Percentiles rank a stretch among this genome's conserved stretches.
Evolutionary conservation across 2,329 filamentous ascomycete genomes (phyloP).

Genomic region (Microcyclosporella mali): DNA sequence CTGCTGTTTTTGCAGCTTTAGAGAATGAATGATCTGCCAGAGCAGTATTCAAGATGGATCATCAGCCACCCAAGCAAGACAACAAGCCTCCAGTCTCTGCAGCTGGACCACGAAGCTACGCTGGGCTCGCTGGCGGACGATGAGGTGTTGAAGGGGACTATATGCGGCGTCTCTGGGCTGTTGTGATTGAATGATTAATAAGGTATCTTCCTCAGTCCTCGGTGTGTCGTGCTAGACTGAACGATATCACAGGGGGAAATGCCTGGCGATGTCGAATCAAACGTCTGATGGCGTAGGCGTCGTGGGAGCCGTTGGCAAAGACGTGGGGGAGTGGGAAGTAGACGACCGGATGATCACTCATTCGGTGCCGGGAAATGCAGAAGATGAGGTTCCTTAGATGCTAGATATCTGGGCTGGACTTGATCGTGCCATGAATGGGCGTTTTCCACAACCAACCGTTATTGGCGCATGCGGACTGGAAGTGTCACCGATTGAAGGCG

Average conservation of each 20-base stretch:
- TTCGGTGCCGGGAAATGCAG: conserved; percentile 5
- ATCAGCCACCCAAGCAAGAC: conserved; percentile 10
- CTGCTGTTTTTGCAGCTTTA: too few species aligned
- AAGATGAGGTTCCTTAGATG: conserved; percentile 9
- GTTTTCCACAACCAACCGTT: conserved; percentile 58
- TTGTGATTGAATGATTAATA: conserved; percentile 39
- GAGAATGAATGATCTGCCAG: neutral
- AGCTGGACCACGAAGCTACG: conserved; percentile 14
- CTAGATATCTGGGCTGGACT: conserved; percentile 10
- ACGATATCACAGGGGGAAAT: neutral
- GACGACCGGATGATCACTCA: conserved; percentile 48
- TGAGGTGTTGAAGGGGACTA: conserved; percentile 22
- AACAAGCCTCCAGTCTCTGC: conserved; percentile 11
- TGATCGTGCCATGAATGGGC: conserved; percentile 42
- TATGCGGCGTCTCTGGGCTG: conserved; percentile 40
- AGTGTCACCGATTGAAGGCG: conserved; percentile 26
- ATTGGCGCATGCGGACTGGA: conserved; percentile 27
- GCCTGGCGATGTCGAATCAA: conserved; percentile 7
- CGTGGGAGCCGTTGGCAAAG: conserved; percentile 49
- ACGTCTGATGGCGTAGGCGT: conserved; percentile 28
- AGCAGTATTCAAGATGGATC: too few species aligned
- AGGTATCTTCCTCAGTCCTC: conserved; percentile 17
- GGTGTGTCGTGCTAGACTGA: neutral
- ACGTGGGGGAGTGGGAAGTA: conserved; percentile 51
- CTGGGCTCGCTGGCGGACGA: conserved; percentile 12